These are phyloP conservation scores for Spathaspora sp. DNA, from an alignment of 805 yeast species.

Conservation along the genomic window DNA sequence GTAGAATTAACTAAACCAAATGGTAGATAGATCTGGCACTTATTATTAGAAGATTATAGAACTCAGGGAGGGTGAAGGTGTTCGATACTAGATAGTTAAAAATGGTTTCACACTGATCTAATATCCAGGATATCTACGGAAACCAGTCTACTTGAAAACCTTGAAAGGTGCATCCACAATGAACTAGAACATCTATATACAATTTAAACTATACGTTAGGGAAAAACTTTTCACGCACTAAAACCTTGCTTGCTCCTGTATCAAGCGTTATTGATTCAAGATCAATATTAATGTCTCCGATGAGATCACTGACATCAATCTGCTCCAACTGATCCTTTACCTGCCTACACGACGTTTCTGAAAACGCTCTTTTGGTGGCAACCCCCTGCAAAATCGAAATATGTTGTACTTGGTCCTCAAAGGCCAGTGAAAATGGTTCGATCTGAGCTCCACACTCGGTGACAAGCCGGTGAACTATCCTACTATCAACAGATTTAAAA, in stretches of 20 bases:
- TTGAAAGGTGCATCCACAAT: too few relatives aligned
- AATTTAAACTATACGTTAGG: neutral
- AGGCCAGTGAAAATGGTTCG: neutral
- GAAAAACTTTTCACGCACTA: neutral
- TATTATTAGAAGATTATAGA: too few relatives aligned
- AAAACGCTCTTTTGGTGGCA: neutral
- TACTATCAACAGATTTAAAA: neutral
- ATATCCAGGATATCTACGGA: too few relatives aligned
- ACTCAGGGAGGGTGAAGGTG: too few relatives aligned
- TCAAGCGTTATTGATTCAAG: neutral
- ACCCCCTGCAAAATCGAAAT: neutral
- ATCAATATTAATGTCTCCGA: neutral
- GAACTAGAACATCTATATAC: neutral
- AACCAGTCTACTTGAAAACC: too few relatives aligned
- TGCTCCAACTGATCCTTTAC: neutral
- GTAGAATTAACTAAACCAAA: too few relatives aligned
- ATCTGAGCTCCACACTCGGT: neutral
- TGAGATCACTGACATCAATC: constrained; percentile 1
- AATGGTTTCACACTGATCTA: too few relatives aligned
- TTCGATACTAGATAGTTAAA: too few relatives aligned
- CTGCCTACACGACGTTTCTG: neutral
- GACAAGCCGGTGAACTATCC: neutral
- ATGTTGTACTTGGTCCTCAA: neutral
- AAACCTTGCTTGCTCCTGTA: neutral
- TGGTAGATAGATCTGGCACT: too few relatives aligned